phyloP scores from a whole-genome alignment of 139 green algal species.

The Edaphochlamys debaryana region DNA sequence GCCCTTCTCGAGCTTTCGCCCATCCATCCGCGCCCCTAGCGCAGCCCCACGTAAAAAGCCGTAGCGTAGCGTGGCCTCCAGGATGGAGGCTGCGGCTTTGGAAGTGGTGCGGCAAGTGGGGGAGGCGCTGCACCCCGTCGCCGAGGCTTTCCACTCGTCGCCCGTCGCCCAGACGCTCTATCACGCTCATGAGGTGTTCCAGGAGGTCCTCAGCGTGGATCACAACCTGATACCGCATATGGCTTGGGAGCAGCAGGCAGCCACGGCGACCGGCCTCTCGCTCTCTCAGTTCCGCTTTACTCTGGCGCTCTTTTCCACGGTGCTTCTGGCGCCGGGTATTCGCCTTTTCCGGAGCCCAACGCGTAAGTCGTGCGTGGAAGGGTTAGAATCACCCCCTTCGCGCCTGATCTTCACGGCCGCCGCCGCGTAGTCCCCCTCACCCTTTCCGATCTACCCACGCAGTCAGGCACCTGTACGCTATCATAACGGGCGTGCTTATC shows the following conservation, averaged over 20 bases:
- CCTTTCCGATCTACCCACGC: conserved; percentile 12
- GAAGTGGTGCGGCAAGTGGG: too few species aligned
- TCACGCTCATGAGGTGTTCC: background rate
- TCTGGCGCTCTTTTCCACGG: conserved; percentile 58
- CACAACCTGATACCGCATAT: conserved; percentile 29
- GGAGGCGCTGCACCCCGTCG: too few species aligned
- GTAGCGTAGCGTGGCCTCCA: too few species aligned
- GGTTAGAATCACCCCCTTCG: too few species aligned
- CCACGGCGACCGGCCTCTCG: background rate
- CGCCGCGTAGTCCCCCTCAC: background rate
- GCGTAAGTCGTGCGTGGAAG: conserved; percentile 34
- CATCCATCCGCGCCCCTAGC: too few species aligned
- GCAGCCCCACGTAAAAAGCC: too few species aligned
- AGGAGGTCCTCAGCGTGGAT: background rate
- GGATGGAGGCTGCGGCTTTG: too few species aligned
- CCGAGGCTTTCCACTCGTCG: background rate
- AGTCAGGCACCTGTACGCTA: conserved; percentile 76
- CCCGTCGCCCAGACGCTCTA: background rate
- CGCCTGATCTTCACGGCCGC: background rate
- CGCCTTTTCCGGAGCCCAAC: conserved; percentile 44
- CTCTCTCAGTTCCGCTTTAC: conserved; percentile 63
- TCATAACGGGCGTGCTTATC: conserved; percentile 69
- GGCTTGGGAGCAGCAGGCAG: background rate
- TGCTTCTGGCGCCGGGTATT: conserved; percentile 51
- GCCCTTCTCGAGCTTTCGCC: too few species aligned